Evolutionary conservation across 2,329 filamentous ascomycete species (phyloP), one percentile per base, ranked within the genome.

Genomic region (Pestalotiopsis sp.): DNA sequence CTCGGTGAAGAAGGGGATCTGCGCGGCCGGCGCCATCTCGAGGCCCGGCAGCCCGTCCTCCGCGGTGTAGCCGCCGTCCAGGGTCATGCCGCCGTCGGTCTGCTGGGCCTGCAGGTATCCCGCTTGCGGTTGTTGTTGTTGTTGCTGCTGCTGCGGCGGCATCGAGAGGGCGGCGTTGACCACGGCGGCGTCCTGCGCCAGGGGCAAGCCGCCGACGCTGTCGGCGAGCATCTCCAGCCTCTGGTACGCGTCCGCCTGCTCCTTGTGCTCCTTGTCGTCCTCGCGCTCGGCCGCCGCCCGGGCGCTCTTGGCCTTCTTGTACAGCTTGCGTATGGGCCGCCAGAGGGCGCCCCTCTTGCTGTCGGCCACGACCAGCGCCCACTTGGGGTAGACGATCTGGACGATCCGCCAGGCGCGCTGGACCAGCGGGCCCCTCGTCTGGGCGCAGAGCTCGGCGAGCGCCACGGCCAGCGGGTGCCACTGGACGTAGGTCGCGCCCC

Each of bases 391-490:
- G 4, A 81, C 80, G 23, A 73, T 73, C 7, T 88, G 84, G 27
- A 88, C 78, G 23, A 83, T 78, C 17, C 68, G 71, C 87, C 87
- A 89, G 0, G 86, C 85, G 64, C 82, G 79, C 4, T 84, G 81
- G 17, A 82, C 85, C 38, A 84, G 75, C 23, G 80, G 79, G 6
- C 84, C 84, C 49, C 79, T 77, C 3, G 83, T 82, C 71, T 84
- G 83, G 3, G 80, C 77, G 73, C 85, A 88, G 25, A 88, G 79
- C 70, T 87, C 85, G 1, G 85, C 85, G 14, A 88, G 76, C 1
- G 84, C 82, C 6, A 88, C 85, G 1, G 86, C 85, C 0, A 88
- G 77, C 7, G 85, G 82, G 71, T 88, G 86, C 86, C 86, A 88
- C 68, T 86, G 86, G 14, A 86, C 82, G 75, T 86, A 88, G 1